Base-by-base conservation (phyloP, 805 yeast genomes). In the Starmerella potacharoeniae region DNA sequence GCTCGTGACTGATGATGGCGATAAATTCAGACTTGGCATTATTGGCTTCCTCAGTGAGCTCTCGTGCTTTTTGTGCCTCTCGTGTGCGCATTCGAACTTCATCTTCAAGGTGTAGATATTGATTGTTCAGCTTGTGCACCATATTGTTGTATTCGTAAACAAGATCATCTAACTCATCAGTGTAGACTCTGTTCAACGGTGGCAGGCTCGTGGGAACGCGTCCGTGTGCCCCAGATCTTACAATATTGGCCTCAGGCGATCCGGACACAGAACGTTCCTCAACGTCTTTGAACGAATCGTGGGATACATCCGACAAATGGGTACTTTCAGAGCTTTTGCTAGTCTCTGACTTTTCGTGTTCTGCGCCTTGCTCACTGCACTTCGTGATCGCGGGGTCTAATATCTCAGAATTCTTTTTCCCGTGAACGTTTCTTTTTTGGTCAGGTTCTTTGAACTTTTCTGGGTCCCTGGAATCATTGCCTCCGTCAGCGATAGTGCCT, bases 21-120 rank as follows among this genome's bases (percentile, higher is more conserved):
- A 88, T 87, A 67, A 88, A 88, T 22, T 88, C 88, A 10, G 96
- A 87, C 66, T 93, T 93, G 2, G 97, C 96, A 64, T 87, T 96
- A 68, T 91, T 91, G 3, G 98, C 98, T 45, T 85, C 79, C 49
- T 71, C 75, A 3, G 76, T 74, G 45, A 66, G 65, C 5, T 66
- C 60, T 33, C 68, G 64, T 0, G 73, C 72, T 29, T 55, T 64
- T 69, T 93, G 97, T 46, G 91, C 75, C 68, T 91, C 96, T 63
- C 80, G 82, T 0, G 98, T 93, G 66, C 98, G 78, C 37, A 83
- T 82, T 50, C 80, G 76, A 16, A 91, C 97, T 59, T 97, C 78
- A 61, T 88, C 96, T 69, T 91, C 98, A 43, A 91, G 69, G 64
- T 85, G 84, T 5, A 84, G 74, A 65, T 91, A 91, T 67, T 93